Percentiles rank a stretch among this genome's conserved stretches.
phyloP scores from a whole-genome alignment of 768 basidiomycete genomes.

The Lactarius indigo region DNA sequence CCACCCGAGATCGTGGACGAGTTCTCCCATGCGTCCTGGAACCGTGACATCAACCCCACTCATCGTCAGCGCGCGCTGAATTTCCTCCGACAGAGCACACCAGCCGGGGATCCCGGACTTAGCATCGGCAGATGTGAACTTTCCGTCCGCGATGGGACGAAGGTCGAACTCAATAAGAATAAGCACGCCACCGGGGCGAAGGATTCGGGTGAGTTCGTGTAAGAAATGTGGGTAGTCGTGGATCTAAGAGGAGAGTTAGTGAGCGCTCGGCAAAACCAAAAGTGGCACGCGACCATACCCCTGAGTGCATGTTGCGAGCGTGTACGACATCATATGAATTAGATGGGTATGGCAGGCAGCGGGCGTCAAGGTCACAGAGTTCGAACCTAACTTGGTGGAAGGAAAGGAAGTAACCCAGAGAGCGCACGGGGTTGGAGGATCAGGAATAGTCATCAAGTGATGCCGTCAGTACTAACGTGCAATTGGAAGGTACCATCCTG shows the following conservation, averaged over 20 bases:
- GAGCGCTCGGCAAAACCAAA: slow-evolving; percentile 16
- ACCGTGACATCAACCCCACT: slow-evolving; percentile 56
- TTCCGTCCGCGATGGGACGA: slow-evolving; percentile 47
- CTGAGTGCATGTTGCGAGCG: slow-evolving; percentile 64
- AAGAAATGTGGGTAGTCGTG: slow-evolving; percentile 58
- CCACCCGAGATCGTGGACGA: slow-evolving; percentile 45
- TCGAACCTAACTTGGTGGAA: slow-evolving; percentile 49
- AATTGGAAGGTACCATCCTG: slow-evolving; percentile 65
- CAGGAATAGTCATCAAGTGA: slow-evolving; percentile 4
- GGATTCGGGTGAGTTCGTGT: slow-evolving; percentile 58
- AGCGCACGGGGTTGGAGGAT: neutral
- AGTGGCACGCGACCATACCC: slow-evolving; percentile 41
- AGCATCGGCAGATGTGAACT: slow-evolving; percentile 33
- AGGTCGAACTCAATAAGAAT: slow-evolving; percentile 62
- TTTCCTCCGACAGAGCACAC: slow-evolving; percentile 61
- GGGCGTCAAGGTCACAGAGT: slow-evolving; percentile 62
- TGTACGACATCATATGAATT: slow-evolving; percentile 66
- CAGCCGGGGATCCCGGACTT: slow-evolving; percentile 49
- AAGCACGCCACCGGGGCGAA: slow-evolving; percentile 67
- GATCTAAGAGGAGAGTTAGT: slow-evolving; percentile 40
- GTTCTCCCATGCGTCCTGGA: slow-evolving; percentile 49
- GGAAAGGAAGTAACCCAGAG: neutral
- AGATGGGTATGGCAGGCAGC: slow-evolving; percentile 59
- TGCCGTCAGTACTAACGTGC: slow-evolving; percentile 52
- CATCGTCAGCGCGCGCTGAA: slow-evolving; percentile 49